Evolutionary conservation across 495 filamentous ascomycete genomes (phyloP).

Genomic region (Neurospora sp.): DNA sequence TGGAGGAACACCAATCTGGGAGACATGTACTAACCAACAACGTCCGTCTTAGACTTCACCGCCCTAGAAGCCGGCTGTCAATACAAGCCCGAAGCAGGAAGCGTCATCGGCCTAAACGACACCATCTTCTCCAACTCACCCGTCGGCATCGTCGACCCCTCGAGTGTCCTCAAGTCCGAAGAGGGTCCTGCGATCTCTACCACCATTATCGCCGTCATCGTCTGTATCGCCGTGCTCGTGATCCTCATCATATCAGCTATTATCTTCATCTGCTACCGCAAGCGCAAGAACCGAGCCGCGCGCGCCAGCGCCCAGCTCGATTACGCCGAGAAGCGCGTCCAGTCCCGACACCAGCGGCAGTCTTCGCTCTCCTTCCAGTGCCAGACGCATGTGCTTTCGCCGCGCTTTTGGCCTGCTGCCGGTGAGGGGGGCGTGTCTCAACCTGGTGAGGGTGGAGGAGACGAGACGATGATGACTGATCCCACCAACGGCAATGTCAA

Average conservation of each 20-base stretch:
- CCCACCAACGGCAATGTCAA: not conserved
- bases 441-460: not conserved
- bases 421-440: slow-evolving; percentile 2
- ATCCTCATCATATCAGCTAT: slow-evolving; percentile 22
- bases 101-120: slow-evolving; percentile 32
- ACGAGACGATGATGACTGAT: not conserved
- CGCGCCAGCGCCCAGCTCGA: slow-evolving; percentile 17
- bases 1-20: not conserved
- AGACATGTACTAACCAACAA: slow-evolving; percentile 5
- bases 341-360: slow-evolving; percentile 18
- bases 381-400: slow-evolving; percentile 34
- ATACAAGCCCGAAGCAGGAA: slow-evolving; percentile 33
- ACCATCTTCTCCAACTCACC: slow-evolving; percentile 33
- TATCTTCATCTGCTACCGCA: slow-evolving; percentile 28
- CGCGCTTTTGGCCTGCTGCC: slow-evolving; percentile 25
- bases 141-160: slow-evolving; percentile 33
- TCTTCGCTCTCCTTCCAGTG: slow-evolving; percentile 40
- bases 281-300: slow-evolving; percentile 26
- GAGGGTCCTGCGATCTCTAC: slow-evolving; percentile 9
- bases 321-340: slow-evolving; percentile 7
- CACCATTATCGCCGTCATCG: slow-evolving; percentile 32
- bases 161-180: slow-evolving; percentile 2
- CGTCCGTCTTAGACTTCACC: slow-evolving; percentile 23
- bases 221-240: slow-evolving; percentile 21
- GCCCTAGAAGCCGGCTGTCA: slow-evolving; percentile 39